Conservation (phyloP, 352 stramenopile genomes). For the Aphanomyces astaci region DNA sequence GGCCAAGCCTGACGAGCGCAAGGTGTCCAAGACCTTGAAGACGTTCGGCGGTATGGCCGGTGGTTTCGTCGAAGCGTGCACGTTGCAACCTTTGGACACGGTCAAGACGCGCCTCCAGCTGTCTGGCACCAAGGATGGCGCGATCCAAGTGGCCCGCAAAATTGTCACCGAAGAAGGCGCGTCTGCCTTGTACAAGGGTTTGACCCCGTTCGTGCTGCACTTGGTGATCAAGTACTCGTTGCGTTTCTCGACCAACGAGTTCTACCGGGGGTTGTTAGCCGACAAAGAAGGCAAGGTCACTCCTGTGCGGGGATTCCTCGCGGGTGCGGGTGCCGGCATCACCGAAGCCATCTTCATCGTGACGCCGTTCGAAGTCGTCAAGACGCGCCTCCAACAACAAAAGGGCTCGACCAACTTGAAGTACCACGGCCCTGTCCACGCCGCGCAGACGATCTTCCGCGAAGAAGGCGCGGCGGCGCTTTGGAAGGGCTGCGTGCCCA, state of each 20-base stretch:
- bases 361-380: constrained; percentile 87
- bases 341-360: constrained; percentile 85
- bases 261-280: constrained; percentile 26
- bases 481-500: constrained; percentile 83
- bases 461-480: constrained; percentile 78
- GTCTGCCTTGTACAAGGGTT: constrained; percentile 30
- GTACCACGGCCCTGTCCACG: constrained; percentile 50
- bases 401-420: constrained; percentile 45
- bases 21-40: constrained; percentile 23
- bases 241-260: constrained; percentile 29
- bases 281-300: constrained; percentile 27
- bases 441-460: constrained; percentile 54
- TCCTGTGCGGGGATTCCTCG: constrained; percentile 26
- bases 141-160: constrained; percentile 26
- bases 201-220: constrained; percentile 34
- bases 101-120: constrained; percentile 34
- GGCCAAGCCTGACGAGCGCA: constrained; percentile 15
- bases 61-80: constrained; percentile 30
- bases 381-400: constrained; percentile 75
- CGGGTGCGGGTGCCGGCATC: constrained; percentile 63
- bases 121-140: constrained; percentile 28
- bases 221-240: constrained; percentile 36
- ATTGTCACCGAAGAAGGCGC: constrained; percentile 31
- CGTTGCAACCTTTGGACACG: constrained; percentile 30
- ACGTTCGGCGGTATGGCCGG: constrained; percentile 30